Conservation (phyloP, 768 basidiomycete species). For the Mycena kentingensis region DNA sequence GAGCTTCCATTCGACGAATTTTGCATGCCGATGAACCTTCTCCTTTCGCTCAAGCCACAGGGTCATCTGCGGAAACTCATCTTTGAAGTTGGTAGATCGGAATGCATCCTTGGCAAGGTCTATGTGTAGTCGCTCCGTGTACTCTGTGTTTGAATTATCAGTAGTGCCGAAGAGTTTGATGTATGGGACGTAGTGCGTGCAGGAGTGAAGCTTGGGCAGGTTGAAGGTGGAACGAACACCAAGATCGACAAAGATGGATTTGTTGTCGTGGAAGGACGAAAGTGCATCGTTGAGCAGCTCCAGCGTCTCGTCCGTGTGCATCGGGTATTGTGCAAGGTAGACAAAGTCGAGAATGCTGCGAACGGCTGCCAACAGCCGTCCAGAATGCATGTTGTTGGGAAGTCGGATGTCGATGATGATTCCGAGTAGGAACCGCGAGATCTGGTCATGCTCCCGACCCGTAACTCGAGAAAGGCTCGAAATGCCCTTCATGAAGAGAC, state of each 20-base stretch:
- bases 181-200: conserved; percentile 27
- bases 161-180: conserved; percentile 31
- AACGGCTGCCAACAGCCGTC: not conserved
- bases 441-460: not conserved
- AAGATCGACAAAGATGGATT: conserved; percentile 10
- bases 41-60: conserved; percentile 39
- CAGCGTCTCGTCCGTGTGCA: not conserved
- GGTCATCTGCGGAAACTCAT: conserved; percentile 43
- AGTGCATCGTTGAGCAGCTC: not conserved
- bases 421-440: not conserved
- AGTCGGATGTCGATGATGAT: conserved; percentile 2
- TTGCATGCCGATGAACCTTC: conserved; percentile 28
- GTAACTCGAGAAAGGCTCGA: not conserved
- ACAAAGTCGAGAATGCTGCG: conserved; percentile 1
- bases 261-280: not conserved
- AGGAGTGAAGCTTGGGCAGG: conserved; percentile 37
- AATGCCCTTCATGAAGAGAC: conserved; percentile 21
- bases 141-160: conserved; percentile 38
- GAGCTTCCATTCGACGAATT: conserved; percentile 32
- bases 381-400: not conserved
- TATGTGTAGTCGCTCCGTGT: conserved; percentile 28
- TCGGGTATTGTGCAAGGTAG: not conserved
- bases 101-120: conserved; percentile 34
- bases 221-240: conserved; percentile 34
- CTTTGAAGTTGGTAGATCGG: conserved; percentile 26